Conservation (phyloP, 2,329 filamentous ascomycete species). For the Aspergillus tubingensis region DNA sequence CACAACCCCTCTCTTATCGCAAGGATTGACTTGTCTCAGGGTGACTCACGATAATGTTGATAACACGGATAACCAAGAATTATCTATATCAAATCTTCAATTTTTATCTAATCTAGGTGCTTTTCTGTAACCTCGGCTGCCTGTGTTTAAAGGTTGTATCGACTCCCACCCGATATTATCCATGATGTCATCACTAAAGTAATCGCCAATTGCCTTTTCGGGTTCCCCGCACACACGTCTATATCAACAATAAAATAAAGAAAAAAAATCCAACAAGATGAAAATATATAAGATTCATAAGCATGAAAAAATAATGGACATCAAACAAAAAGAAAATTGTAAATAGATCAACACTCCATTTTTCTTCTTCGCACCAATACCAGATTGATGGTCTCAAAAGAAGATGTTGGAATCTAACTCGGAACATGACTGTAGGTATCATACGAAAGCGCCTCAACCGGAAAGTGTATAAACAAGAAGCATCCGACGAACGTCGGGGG, state of each 20-base stretch:
- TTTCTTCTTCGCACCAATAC: background rate
- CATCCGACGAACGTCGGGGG: background rate
- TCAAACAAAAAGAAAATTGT: background rate
- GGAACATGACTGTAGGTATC: conserved; percentile 22
- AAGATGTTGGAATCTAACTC: conserved; percentile 13
- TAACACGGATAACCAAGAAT: background rate
- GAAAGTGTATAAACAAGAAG: conserved; percentile 9
- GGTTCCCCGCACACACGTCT: background rate
- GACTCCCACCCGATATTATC: background rate
- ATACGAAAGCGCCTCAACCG: conserved; percentile 7
- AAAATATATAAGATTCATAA: background rate
- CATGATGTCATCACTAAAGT: background rate
- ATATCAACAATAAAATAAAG: background rate
- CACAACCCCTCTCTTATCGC: background rate
- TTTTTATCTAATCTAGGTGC: background rate
- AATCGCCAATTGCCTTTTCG: background rate
- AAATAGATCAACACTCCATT: background rate
- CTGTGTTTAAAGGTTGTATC: background rate
- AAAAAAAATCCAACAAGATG: background rate
- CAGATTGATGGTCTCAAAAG: conserved; percentile 4
- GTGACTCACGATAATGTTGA: background rate
- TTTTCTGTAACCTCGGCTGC: background rate
- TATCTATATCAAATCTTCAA: background rate
- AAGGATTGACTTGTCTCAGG: background rate
- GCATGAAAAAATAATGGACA: background rate